Percentiles rank a stretch among this genome's conserved stretches.
These are phyloP conservation scores for Suaeda aralocaspica DNA, from an alignment of 148 eudicot genomes.

Conservation along the genomic window DNA sequence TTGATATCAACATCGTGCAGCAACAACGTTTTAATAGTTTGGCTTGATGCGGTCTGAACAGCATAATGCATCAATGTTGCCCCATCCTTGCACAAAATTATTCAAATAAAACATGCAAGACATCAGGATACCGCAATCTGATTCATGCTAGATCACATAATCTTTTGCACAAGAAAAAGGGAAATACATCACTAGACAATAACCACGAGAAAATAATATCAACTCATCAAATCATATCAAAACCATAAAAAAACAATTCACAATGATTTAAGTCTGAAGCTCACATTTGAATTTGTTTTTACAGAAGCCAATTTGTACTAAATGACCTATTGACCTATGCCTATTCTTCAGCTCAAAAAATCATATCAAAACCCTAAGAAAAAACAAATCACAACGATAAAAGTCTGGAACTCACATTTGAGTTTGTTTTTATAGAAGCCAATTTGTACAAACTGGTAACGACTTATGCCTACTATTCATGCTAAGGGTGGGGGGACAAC, in stretches of 20 bases:
- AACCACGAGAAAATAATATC: background rate
- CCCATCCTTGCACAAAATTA: conserved; percentile 54
- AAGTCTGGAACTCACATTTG: background rate
- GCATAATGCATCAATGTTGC: conserved; percentile 97
- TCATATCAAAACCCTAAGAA: background rate
- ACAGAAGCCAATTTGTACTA: background rate
- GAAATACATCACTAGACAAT: background rate
- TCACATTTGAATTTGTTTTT: background rate
- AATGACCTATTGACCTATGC: too few species aligned
- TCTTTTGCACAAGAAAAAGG: background rate
- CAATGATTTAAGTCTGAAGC: background rate
- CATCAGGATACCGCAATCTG: background rate
- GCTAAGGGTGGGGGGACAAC: background rate
- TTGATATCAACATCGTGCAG: conserved; percentile 84
- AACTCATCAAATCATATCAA: background rate
- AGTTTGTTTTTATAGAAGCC: background rate
- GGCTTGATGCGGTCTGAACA: conserved; percentile 66
- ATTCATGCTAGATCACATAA: background rate
- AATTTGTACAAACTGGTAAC: background rate
- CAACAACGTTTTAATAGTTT: conserved; percentile 70
- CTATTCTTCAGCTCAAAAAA: background rate
- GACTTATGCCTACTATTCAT: background rate
- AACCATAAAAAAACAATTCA: background rate
- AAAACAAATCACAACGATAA: background rate
- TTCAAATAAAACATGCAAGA: conserved; percentile 4